Evolutionary conservation across 768 basidiomycete genomes (phyloP).

Genomic region (Dentipellis fragilis): DNA sequence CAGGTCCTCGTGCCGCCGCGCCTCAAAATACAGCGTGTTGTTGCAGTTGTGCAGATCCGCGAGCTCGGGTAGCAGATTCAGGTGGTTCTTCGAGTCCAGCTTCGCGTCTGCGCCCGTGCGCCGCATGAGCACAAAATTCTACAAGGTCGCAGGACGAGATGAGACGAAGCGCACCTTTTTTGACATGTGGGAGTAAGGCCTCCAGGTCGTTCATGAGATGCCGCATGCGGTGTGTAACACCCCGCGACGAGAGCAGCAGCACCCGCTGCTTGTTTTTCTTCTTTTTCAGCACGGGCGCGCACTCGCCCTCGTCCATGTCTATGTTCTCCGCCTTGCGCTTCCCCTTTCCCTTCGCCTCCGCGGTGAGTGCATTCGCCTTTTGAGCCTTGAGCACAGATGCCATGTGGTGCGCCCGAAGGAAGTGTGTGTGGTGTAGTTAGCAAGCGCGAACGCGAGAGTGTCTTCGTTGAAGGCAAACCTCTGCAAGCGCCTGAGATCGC

Average conservation of each 20-base stretch:
- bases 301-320: conserved; percentile 46
- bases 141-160: not conserved
- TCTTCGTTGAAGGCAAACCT: no score
- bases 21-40: conserved; percentile 95
- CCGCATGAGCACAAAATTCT: no score
- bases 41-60: conserved; percentile 97
- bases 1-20: conserved; percentile 88
- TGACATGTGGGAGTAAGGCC: conserved; percentile 82
- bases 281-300: conserved; percentile 30
- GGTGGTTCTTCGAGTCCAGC: conserved; percentile 91
- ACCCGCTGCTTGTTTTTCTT: conserved; percentile 94
- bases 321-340: conserved; percentile 60
- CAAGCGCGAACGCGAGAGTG: not conserved
- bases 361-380: conserved; percentile 43
- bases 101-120: conserved; percentile 70
- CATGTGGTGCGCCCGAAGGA: conserved; percentile 28
- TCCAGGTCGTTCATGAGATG: conserved; percentile 96
- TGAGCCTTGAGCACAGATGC: conserved; percentile 56
- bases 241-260: conserved; percentile 83
- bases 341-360: conserved; percentile 31
- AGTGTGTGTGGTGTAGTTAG: not conserved
- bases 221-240: conserved; percentile 92
- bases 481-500: not conserved
- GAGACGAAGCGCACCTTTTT: conserved; percentile 66
- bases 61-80: conserved; percentile 88